Evolutionary conservation across 2,329 filamentous ascomycete species (phyloP).

Genomic region (Microdochium paspali): DNA sequence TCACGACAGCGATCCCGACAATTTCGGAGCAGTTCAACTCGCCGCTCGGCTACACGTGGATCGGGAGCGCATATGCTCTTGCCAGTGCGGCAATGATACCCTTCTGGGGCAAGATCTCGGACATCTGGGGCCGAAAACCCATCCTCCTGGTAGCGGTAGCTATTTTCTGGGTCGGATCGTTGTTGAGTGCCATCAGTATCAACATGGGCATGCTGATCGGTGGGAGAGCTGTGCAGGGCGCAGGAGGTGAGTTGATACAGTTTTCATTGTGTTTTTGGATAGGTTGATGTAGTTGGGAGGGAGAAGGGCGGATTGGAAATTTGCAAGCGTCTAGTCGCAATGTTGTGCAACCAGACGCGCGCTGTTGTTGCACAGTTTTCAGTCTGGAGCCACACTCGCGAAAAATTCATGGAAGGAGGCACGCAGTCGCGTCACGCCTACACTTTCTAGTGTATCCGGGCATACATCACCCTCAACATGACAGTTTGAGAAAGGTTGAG

Average conservation of each 20-base stretch:
- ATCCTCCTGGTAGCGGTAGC: slow-evolving; percentile 38
- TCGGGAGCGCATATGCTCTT: slow-evolving; percentile 65
- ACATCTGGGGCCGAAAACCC: slow-evolving; percentile 50
- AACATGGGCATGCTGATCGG: slow-evolving; percentile 44
- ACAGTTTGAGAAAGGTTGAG: no score
- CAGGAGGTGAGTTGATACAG: slow-evolving; percentile 25
- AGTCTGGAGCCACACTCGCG: no score
- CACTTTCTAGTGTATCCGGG: no score
- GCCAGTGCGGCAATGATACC: slow-evolving; percentile 58
- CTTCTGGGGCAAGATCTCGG: slow-evolving; percentile 57
- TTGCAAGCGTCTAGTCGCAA: no score
- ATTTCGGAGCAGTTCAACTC: slow-evolving; percentile 56
- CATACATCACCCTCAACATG: no score
- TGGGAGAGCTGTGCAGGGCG: slow-evolving; percentile 45
- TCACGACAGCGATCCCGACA: slow-evolving; percentile 58
- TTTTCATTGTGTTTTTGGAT: no score
- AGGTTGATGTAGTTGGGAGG: no score
- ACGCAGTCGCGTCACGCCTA: no score
- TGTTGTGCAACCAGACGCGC: no score
- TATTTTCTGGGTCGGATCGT: slow-evolving; percentile 44
- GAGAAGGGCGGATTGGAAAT: no score
- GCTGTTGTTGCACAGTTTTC: no score
- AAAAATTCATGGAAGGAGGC: no score
- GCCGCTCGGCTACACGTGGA: slow-evolving; percentile 65
- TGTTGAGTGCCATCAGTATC: slow-evolving; percentile 40